Conservation (phyloP, 495 filamentous ascomycete genomes). For the Aspergillus sclerotioniger region DNA sequence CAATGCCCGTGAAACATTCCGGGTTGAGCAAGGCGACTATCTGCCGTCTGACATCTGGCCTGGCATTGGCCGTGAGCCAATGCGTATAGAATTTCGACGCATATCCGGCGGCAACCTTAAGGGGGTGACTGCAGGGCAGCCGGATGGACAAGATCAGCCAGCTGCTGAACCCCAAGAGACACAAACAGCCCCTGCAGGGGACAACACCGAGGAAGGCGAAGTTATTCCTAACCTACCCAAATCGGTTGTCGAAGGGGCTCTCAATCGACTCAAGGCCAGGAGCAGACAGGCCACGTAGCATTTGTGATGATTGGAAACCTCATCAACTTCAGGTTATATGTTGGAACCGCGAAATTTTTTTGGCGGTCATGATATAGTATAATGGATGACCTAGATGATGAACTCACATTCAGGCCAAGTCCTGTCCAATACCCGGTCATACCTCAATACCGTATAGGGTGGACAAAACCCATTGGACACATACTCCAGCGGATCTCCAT, state of each 20-base stretch:
- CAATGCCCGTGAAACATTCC: constrained; percentile 73
- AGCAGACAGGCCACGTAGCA: constrained; percentile 14
- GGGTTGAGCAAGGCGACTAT: constrained; percentile 77
- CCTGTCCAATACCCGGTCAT: constrained; percentile 19
- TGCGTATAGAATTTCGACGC: constrained; percentile 53
- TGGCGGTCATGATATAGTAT: background rate
- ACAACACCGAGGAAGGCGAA: constrained; percentile 33
- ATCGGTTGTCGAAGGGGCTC: constrained; percentile 54
- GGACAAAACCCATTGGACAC: constrained; percentile 21
- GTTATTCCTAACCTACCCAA: constrained; percentile 54
- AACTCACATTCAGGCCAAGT: constrained; percentile 27
- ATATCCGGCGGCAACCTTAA: constrained; percentile 39
- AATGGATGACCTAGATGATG: constrained; percentile 29
- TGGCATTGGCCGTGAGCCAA: constrained; percentile 59
- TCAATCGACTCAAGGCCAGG: constrained; percentile 37
- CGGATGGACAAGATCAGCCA: constrained; percentile 5
- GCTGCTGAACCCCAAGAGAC: constrained; percentile 8
- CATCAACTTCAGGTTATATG: background rate
- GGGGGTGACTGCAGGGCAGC: constrained; percentile 12
- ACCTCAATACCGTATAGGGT: too few relatives aligned
- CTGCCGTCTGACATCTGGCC: constrained; percentile 90
- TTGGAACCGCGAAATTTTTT: background rate
- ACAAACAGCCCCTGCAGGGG: constrained; percentile 7
- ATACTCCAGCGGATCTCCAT: constrained; percentile 32
- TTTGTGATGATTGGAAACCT: background rate